phyloP scores from a whole-genome alignment of 768 basidiomycete genomes.

The Hemileccinum impolitum region DNA sequence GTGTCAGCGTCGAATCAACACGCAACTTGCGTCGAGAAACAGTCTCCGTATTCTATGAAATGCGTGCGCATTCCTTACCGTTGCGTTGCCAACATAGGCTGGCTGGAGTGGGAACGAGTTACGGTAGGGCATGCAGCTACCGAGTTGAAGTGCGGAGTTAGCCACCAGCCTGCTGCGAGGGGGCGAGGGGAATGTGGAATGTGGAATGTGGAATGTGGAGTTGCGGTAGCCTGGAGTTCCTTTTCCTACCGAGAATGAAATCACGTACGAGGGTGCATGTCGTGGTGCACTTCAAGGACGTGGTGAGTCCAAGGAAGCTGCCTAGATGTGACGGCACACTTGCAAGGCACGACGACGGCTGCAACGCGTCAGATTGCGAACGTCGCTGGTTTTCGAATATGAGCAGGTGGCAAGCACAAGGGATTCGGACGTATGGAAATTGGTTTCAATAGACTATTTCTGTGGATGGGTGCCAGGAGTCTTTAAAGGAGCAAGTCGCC shows the following conservation, averaged over 20 bases:
- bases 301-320: neutral
- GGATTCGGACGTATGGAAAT: no score
- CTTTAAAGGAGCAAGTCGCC: no score
- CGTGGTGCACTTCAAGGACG: neutral
- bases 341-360: neutral
- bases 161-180: neutral
- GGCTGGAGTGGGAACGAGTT: slow-evolving; percentile 16
- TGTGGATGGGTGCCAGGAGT: slow-evolving; percentile 10
- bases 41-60: slow-evolving; percentile 10
- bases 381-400: neutral
- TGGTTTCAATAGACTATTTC: slow-evolving; percentile 2
- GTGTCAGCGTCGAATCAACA: neutral
- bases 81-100: neutral
- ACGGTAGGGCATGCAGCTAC: slow-evolving; percentile 12
- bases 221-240: neutral
- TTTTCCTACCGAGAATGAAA: slow-evolving; percentile 9
- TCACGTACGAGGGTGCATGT: slow-evolving; percentile 14
- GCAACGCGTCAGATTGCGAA: neutral
- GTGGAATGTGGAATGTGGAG: no score
- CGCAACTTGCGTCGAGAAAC: neutral
- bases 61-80: slow-evolving; percentile 9
- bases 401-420: neutral
- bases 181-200: neutral
- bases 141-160: slow-evolving; percentile 10
- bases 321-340: slow-evolving; percentile 2